Evolutionary conservation across 345 rosid species (phyloP).

Genomic region (Eucalyptus sideroxylon): DNA sequence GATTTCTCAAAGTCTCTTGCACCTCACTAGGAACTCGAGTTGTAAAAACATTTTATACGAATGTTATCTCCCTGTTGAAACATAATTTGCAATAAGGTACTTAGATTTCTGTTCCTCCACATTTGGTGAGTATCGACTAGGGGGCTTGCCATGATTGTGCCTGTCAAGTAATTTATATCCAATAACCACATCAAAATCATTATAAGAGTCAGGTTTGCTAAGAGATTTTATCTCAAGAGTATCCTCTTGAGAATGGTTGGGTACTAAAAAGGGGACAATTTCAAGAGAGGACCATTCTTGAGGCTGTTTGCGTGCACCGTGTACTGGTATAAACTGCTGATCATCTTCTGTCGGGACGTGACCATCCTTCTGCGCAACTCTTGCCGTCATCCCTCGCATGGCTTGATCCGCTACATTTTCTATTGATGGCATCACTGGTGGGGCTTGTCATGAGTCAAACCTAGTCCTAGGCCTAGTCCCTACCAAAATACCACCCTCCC

Average conservation of each 20-base stretch:
- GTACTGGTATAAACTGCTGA: not conserved
- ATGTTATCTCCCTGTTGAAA: not conserved
- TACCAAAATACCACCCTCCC: not conserved
- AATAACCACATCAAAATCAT: not conserved
- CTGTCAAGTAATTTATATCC: not conserved
- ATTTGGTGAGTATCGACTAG: not conserved
- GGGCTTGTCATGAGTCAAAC: not conserved
- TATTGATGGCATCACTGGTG: not conserved
- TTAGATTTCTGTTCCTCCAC: not conserved
- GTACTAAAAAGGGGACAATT: not conserved
- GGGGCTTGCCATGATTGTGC: not conserved
- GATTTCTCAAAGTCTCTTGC: not conserved
- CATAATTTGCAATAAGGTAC: not conserved
- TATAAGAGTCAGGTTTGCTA: not conserved
- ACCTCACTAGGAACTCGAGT: not conserved
- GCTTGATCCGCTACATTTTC: not conserved
- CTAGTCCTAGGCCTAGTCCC: not conserved
- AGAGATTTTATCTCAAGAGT: not conserved
- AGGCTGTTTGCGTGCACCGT: accelerated
- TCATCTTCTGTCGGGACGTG: accelerated
- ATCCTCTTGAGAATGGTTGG: not conserved
- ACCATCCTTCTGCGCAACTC: not conserved
- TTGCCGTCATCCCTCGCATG: accelerated
- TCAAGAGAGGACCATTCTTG: not conserved
- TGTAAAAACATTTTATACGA: not conserved